phyloP scores from a whole-genome alignment of 805 yeast species.

The Pichia scutulata region DNA sequence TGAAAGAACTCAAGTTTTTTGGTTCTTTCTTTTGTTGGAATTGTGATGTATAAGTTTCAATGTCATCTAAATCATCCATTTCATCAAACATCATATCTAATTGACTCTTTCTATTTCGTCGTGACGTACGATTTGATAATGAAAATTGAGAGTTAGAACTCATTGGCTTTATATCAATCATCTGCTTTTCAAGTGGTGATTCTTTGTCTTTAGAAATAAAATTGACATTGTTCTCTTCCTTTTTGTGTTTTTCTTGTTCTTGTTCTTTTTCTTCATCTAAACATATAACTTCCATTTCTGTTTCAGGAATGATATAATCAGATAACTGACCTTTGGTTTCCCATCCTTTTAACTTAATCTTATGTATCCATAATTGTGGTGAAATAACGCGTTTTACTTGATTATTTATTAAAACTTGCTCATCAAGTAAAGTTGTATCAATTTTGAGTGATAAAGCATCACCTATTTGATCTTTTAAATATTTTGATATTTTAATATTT shows the following conservation, averaged over 20 bases:
- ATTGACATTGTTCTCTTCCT: neutral
- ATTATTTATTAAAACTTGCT: slow-evolving; percentile 2
- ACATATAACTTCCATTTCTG: neutral
- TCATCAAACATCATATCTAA: slow-evolving; percentile 7
- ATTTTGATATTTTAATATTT: neutral
- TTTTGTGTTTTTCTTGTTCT: neutral
- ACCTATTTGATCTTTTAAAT: neutral
- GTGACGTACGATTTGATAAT: neutral
- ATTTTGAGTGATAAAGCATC: neutral
- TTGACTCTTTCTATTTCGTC: slow-evolving; percentile 4
- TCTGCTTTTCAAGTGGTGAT: neutral
- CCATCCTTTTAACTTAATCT: slow-evolving; percentile 4
- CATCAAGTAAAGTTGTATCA: neutral
- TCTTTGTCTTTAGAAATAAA: neutral
- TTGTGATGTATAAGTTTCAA: slow-evolving; percentile 4
- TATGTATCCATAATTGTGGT: slow-evolving; percentile 1
- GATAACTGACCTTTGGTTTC: slow-evolving; percentile 6
- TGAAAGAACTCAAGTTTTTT: neutral
- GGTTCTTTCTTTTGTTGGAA: neutral
- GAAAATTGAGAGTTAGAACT: neutral
- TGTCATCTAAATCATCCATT: slow-evolving; percentile 6
- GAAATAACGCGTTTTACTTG: neutral
- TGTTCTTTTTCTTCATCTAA: neutral
- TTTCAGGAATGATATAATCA: slow-evolving; percentile 2
- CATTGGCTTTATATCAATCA: slow-evolving; percentile 4